A percentile compares a stretch with the other conserved stretches of the same genome.
Evolutionary conservation across 179 eudicot genomes (phyloP).

Genomic region (Amaranthus tricolor): DNA sequence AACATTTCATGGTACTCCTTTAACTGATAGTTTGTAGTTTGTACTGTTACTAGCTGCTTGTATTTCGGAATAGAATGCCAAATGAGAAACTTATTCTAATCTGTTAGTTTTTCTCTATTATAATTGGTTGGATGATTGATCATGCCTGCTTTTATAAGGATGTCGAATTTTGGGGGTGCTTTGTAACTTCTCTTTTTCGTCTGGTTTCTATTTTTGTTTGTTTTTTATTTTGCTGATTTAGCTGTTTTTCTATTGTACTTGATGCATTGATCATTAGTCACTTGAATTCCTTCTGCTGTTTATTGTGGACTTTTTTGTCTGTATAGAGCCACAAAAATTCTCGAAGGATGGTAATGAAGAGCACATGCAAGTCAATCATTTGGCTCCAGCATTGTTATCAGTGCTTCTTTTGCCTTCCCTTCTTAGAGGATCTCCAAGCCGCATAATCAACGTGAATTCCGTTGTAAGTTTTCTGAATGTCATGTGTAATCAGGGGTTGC

Average conservation of each 20-base stretch:
- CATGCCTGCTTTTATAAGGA: not conserved
- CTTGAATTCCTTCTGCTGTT: slow-evolving; percentile 3
- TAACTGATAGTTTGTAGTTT: not conserved
- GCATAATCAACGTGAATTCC: slow-evolving; percentile 87
- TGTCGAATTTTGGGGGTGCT: not conserved
- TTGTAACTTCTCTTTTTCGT: slow-evolving; percentile 2
- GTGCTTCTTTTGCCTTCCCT: slow-evolving; percentile 87
- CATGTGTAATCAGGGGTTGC: not conserved
- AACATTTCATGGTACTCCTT: not conserved
- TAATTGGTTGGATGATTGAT: not conserved
- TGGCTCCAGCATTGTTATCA: slow-evolving; percentile 87
- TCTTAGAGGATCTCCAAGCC: slow-evolving; percentile 84
- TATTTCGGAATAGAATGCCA: not conserved
- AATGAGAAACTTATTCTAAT: not conserved
- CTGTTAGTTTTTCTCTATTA: not conserved
- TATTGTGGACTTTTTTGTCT: not conserved
- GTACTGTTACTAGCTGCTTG: not conserved
- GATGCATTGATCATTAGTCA: slow-evolving; percentile 6
- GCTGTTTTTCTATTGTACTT: not conserved
- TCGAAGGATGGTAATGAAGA: slow-evolving; percentile 80
- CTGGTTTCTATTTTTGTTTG: not conserved
- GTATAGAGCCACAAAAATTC: slow-evolving; percentile 80
- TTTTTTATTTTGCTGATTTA: slow-evolving; percentile 12
- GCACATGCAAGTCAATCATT: slow-evolving; percentile 97
- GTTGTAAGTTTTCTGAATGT: slow-evolving; percentile 54